A percentile compares a stretch with the other conserved stretches of the same genome.
phyloP scores from a whole-genome alignment of 345 rosid species.

The Heritiera fomes region DNA sequence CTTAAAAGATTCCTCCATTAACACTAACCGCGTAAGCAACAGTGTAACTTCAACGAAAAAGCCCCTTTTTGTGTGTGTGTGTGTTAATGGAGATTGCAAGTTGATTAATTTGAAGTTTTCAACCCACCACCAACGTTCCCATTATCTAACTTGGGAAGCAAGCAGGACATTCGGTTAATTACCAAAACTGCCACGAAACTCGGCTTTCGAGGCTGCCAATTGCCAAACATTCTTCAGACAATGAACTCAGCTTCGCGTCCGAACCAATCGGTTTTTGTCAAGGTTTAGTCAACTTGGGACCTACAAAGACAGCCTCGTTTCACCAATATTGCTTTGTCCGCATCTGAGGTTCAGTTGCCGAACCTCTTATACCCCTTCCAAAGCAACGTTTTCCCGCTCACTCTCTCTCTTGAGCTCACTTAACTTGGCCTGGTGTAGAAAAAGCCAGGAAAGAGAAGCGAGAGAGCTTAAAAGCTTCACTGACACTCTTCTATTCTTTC shows the following conservation, averaged over 20 bases:
- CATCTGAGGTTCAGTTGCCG: constrained; percentile 36
- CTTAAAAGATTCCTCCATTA: not conserved
- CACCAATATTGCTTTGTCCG: constrained; percentile 28
- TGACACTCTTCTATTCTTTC: not conserved
- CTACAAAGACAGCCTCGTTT: constrained; percentile 23
- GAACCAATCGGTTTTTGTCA: constrained; percentile 27
- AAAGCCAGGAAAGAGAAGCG: not conserved
- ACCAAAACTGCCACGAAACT: constrained; percentile 35
- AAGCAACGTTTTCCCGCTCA: constrained; percentile 47
- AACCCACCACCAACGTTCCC: not conserved
- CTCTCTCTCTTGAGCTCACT: constrained; percentile 27
- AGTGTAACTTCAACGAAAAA: not conserved
- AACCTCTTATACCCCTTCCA: constrained; percentile 21
- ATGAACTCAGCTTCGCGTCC: constrained; percentile 30
- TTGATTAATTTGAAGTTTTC: not conserved
- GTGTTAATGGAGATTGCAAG: not conserved
- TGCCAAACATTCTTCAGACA: constrained; percentile 23
- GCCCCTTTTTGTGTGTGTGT: not conserved
- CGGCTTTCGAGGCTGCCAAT: constrained; percentile 35
- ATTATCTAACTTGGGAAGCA: constrained; percentile 52
- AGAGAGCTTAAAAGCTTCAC: constrained; percentile 14
- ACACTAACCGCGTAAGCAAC: not conserved
- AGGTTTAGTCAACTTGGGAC: constrained; percentile 46
- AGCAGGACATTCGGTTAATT: constrained; percentile 27
- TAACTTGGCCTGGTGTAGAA: constrained; percentile 47